A percentile compares a stretch with the other conserved stretches of the same genome.
phyloP scores from a whole-genome alignment of 1,284 basidiomycete species.

The Sporisorium iseilematis-ciliati region DNA sequence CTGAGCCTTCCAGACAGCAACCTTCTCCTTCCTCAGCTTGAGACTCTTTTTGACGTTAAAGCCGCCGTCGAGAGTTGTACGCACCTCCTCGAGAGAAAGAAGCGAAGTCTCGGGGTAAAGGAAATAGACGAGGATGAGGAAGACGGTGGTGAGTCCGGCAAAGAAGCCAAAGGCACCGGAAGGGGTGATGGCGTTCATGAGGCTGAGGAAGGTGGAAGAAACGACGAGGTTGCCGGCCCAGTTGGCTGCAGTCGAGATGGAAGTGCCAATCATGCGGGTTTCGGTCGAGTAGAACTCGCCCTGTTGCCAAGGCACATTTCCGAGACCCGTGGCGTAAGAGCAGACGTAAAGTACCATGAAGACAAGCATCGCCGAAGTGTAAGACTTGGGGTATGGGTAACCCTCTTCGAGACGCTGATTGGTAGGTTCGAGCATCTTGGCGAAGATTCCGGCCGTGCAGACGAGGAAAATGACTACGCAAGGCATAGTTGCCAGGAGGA shows the following conservation, averaged over 20 bases:
- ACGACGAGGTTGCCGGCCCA: slow-evolving; percentile 85
- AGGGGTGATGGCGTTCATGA: slow-evolving; percentile 81
- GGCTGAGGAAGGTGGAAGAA: slow-evolving; percentile 80
- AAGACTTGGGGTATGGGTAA: slow-evolving; percentile 76
- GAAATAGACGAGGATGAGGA: slow-evolving; percentile 78
- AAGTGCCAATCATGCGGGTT: slow-evolving; percentile 80
- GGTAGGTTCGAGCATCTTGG: slow-evolving; percentile 79
- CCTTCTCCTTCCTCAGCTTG: slow-evolving; percentile 65
- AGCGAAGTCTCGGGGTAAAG: slow-evolving; percentile 72
- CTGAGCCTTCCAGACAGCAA: slow-evolving; percentile 52
- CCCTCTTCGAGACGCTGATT: slow-evolving; percentile 78
- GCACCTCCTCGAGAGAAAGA: slow-evolving; percentile 81
- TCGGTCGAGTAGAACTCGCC: slow-evolving; percentile 79
- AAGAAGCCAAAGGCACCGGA: slow-evolving; percentile 77
- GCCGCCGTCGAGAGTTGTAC: slow-evolving; percentile 71
- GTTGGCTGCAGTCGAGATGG: slow-evolving; percentile 82
- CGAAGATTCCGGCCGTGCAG: slow-evolving; percentile 80
- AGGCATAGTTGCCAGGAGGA: slow-evolving; percentile 82
- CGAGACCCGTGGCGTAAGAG: slow-evolving; percentile 77
- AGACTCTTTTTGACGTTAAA: slow-evolving; percentile 72
- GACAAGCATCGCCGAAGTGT: slow-evolving; percentile 79
- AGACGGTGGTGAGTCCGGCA: slow-evolving; percentile 79
- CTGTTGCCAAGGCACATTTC: slow-evolving; percentile 88
- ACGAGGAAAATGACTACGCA: slow-evolving; percentile 81
- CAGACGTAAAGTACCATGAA: slow-evolving; percentile 86